Percentiles rank a stretch among this genome's conserved stretches.
phyloP scores from a whole-genome alignment of 1,284 basidiomycete genomes.

The Peniophora sp. region DNA sequence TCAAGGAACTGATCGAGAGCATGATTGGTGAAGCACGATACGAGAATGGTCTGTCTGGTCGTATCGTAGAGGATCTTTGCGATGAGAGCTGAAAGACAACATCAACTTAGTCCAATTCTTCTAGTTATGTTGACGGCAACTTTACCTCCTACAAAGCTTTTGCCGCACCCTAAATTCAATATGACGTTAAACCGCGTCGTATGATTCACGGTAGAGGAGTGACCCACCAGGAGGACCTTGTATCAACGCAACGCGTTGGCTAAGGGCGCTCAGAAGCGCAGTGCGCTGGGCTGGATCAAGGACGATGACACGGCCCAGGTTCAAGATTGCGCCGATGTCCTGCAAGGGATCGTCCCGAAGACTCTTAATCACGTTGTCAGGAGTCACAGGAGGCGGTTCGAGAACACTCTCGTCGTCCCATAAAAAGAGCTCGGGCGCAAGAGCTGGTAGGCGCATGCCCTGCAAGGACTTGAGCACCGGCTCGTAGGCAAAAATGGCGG shows the following conservation, averaged over 20 bases:
- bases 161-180: slow-evolving; percentile 43
- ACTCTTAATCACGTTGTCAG: slow-evolving; percentile 21
- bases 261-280: slow-evolving; percentile 43
- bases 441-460: slow-evolving; percentile 29
- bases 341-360: slow-evolving; percentile 24
- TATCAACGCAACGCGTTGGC: slow-evolving; percentile 46
- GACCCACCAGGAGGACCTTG: slow-evolving; percentile 61
- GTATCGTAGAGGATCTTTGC: slow-evolving; percentile 46
- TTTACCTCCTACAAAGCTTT: too few relatives aligned
- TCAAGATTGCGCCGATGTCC: slow-evolving; percentile 33
- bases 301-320: slow-evolving; percentile 26
- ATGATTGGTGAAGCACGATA: slow-evolving; percentile 63
- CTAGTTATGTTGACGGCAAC: too few relatives aligned
- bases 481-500: slow-evolving; percentile 52
- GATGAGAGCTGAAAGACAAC: too few relatives aligned
- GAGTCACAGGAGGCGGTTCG: slow-evolving; percentile 4
- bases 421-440: slow-evolving; percentile 40
- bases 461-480: slow-evolving; percentile 48
- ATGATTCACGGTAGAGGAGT: slow-evolving; percentile 14
- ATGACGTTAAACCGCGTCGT: background rate
- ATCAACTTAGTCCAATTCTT: slow-evolving; percentile 62
- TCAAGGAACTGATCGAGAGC: slow-evolving; percentile 59
- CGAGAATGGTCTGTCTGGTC: slow-evolving; percentile 40
- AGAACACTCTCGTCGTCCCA: slow-evolving; percentile 30
- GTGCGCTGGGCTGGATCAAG: slow-evolving; percentile 43